Evolutionary conservation across 2,329 filamentous ascomycete species (phyloP), one percentile per base, ranked within the genome.

Genomic region (Fusarium sp.): DNA sequence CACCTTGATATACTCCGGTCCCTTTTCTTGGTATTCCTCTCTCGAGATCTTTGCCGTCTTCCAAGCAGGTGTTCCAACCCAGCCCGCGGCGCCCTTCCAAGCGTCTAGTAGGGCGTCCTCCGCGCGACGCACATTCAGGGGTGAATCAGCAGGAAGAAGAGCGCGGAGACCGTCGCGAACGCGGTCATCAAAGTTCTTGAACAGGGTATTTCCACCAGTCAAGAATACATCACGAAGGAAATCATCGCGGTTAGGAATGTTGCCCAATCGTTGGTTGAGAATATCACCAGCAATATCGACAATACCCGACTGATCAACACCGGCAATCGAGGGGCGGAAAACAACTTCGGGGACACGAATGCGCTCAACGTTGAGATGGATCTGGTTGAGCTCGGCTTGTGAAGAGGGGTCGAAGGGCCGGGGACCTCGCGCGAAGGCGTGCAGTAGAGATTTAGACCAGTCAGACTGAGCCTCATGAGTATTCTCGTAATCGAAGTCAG

Each of bases 341-440:
- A 97, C 87, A 11, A 98, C 91, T 82, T 98, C 95, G 5, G 94
- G 94, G 4, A 97, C 94, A 53, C 94, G 92, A 80, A 98, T 97
- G 59, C 95, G 91, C 84, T 98, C 94, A 57, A 99, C 94, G 79
- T 99, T 99, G 69, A 99, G 89, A 80, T 99, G 96, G 54, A 99
- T 84, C 81, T 98, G 95, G 79, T 94, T 90, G 20, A 90, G 89
- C 82, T 99, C 84, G 20, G 90, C 89, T 74, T 96, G 92, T 61
- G 90, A 92, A 59, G 94, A 90, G 0, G 90, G 83, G 72, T 98
- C 92, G 71, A 94, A 97, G 1, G 95, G 93, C 73, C 94, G 92
- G 0, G 94, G 93, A 0, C 96, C 96, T 57, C 94, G 92, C 40
- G 93, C 83, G 81, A 98, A 99, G 10, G 94, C 93, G 80, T 99